These are phyloP conservation scores for Bolboschoenoplectus hybrid DNA, from an alignment of 202 grass and related monocot genomes.

Conservation along the genomic window DNA sequence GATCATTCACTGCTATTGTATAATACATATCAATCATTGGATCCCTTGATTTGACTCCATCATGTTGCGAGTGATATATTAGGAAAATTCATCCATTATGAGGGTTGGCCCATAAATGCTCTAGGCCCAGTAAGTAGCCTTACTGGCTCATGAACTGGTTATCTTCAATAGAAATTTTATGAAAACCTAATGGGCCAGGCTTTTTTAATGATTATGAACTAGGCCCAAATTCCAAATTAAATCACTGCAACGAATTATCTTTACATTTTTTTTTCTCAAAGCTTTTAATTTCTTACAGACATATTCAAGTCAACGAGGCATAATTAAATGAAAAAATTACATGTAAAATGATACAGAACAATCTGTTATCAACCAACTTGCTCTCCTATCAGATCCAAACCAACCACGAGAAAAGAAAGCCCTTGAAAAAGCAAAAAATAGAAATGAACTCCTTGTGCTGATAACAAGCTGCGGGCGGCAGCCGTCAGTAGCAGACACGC, in stretches of 20 bases:
- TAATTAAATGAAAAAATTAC: constrained; percentile 38
- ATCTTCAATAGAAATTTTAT: background rate
- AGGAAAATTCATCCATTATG: background rate
- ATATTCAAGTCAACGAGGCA: constrained; percentile 18
- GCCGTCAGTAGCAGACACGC: constrained; percentile 76
- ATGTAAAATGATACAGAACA: constrained; percentile 22
- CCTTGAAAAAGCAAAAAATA: constrained; percentile 93
- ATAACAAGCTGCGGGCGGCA: constrained; percentile 71
- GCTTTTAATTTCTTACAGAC: background rate
- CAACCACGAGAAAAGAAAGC: constrained; percentile 76
- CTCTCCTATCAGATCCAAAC: constrained; percentile 84
- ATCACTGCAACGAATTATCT: background rate
- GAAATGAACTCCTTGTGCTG: constrained; percentile 88
- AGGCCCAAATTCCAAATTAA: constrained; percentile 5
- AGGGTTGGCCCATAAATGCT: background rate
- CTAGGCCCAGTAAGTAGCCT: background rate
- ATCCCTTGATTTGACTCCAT: background rate
- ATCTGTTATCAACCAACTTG: constrained; percentile 58
- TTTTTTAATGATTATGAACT: background rate
- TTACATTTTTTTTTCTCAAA: constrained; percentile 6
- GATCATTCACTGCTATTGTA: constrained; percentile 21
- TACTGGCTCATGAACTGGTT: background rate
- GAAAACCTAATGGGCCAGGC: background rate
- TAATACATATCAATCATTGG: background rate
- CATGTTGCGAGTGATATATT: background rate